A percentile compares a stretch with the other conserved stretches of the same genome.
Evolutionary conservation across 2,329 filamentous ascomycete genomes (phyloP).

Genomic region (Basipetospora chlamydospora): DNA sequence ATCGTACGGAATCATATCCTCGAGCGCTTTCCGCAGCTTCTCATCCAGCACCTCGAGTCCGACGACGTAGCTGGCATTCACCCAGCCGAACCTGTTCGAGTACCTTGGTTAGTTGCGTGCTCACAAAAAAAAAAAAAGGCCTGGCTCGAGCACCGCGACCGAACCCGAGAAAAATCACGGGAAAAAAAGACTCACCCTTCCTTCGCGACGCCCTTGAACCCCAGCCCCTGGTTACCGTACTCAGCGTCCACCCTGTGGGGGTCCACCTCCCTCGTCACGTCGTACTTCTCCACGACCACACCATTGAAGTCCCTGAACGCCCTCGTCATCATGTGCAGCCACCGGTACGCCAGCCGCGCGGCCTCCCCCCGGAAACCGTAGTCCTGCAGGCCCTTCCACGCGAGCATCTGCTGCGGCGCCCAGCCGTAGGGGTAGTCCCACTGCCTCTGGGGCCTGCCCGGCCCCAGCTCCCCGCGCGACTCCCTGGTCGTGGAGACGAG

Average conservation of each 20-base stretch:
- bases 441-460: slow-evolving; percentile 83
- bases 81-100: slow-evolving; percentile 78
- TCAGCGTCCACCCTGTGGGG: slow-evolving; percentile 92
- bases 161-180: no score
- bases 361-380: slow-evolving; percentile 89
- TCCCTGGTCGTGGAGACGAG: slow-evolving; percentile 80
- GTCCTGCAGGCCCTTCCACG: slow-evolving; percentile 82
- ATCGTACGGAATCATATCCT: slow-evolving; percentile 75
- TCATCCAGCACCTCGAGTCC: slow-evolving; percentile 78
- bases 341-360: slow-evolving; percentile 82
- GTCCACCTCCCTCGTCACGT: slow-evolving; percentile 79
- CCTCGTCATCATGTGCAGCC: slow-evolving; percentile 97
- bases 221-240: slow-evolving; percentile 90
- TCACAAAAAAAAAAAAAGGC: no score
- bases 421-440: slow-evolving; percentile 98
- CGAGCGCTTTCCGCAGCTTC: slow-evolving; percentile 78
- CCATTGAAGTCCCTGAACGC: slow-evolving; percentile 98
- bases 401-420: slow-evolving; percentile 97
- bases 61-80: slow-evolving; percentile 95
- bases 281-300: slow-evolving; percentile 96
- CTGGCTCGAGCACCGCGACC: no score
- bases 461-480: slow-evolving; percentile 64
- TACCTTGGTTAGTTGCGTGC: no score
- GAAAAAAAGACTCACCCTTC: slow-evolving; percentile 60
- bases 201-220: slow-evolving; percentile 90